These are phyloP conservation scores for Amanita muscaria DNA, from an alignment of 768 basidiomycete species.

Conservation along the genomic window DNA sequence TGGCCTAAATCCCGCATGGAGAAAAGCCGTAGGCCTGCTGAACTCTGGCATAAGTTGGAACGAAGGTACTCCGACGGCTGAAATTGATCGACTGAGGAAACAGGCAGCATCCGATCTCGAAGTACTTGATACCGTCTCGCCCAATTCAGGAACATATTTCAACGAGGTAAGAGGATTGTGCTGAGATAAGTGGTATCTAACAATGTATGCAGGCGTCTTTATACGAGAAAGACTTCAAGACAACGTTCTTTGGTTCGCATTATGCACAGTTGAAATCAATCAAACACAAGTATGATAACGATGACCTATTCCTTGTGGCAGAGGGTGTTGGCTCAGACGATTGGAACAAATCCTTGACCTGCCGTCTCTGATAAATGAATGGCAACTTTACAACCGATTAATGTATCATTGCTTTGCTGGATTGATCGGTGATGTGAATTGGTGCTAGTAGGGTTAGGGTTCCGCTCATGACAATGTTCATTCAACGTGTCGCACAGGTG, in stretches of 20 bases:
- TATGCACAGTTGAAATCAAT: conserved; percentile 30
- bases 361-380: background rate
- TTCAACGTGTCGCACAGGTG: too few species aligned
- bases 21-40: background rate
- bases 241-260: conserved; percentile 39
- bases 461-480: too few species aligned
- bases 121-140: background rate
- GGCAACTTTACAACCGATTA: too few species aligned
- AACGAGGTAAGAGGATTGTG: background rate
- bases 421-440: too few species aligned
- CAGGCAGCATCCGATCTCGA: background rate
- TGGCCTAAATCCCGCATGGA: conserved; percentile 1
- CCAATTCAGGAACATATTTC: background rate
- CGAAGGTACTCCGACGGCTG: background rate
- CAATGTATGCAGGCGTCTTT: conserved; percentile 28
- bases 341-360: conserved; percentile 28
- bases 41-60: background rate
- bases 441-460: too few species aligned
- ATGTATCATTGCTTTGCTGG: too few species aligned
- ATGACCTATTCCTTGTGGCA: conserved; percentile 34
- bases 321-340: conserved; percentile 43
- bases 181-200: background rate
- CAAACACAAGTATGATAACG: conserved; percentile 37
- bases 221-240: conserved; percentile 31
- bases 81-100: background rate